phyloP scores from a whole-genome alignment of 2,329 filamentous ascomycete genomes.

The Colletotrichum acutatum region DNA sequence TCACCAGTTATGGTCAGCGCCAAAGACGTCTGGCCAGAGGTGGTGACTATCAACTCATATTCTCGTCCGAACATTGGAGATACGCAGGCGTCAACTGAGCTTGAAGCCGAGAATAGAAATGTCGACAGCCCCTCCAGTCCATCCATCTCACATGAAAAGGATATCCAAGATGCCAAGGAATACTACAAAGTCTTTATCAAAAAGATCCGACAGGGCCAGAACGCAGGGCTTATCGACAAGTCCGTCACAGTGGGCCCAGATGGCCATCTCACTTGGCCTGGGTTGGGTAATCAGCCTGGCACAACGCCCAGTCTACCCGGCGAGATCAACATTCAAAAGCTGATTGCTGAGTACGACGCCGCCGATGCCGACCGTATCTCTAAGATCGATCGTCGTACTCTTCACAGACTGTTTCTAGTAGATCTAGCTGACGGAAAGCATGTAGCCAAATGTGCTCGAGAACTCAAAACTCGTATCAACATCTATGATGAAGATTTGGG shows the following conservation, averaged over 20 bases:
- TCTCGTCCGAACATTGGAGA: rapidly evolving
- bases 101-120: no score
- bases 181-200: neutral
- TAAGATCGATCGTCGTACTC: neutral
- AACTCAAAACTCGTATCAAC: neutral
- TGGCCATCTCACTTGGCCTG: neutral
- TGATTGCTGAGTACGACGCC: neutral
- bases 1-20: neutral
- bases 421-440: neutral
- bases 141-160: neutral
- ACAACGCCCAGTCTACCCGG: neutral
- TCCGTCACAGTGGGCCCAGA: neutral
- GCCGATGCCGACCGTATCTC: neutral
- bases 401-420: neutral
- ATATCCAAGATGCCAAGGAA: no score
- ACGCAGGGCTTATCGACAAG: neutral
- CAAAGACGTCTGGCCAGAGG: neutral
- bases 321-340: neutral
- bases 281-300: neutral
- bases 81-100: no score
- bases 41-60: neutral
- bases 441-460: neutral
- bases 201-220: neutral
- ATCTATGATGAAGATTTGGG: neutral
- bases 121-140: neutral